Percentiles rank a stretch among this genome's conserved stretches.
Evolutionary conservation across 768 basidiomycete genomes (phyloP).

Genomic region (Flagelloscypha sp.): DNA sequence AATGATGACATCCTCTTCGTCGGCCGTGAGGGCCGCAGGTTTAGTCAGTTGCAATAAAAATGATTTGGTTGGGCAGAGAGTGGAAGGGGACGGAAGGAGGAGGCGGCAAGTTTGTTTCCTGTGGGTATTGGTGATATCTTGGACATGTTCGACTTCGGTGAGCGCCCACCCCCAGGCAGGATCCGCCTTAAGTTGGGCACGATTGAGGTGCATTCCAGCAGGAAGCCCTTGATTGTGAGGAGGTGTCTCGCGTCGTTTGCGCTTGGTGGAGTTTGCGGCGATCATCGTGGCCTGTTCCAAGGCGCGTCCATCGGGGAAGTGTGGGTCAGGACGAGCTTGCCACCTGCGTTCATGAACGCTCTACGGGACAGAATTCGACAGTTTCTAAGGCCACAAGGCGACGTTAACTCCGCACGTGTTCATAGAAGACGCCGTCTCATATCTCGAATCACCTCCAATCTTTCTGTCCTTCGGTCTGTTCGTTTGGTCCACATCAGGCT

Average conservation of each 20-base stretch:
- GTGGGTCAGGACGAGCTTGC: too few species aligned
- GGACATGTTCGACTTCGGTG: conserved; percentile 46
- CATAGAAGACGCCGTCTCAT: conserved; percentile 8
- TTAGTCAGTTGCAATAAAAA: conserved; percentile 6
- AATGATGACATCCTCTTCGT: conserved; percentile 55
- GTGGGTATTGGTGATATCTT: conserved; percentile 62
- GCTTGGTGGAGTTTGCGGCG: too few species aligned
- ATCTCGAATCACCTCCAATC: too few species aligned
- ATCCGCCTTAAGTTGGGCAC: too few species aligned
- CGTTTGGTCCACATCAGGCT: not conserved
- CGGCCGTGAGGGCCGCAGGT: conserved; percentile 27
- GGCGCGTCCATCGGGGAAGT: too few species aligned
- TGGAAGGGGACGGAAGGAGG: conserved; percentile 37
- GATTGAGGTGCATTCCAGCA: too few species aligned
- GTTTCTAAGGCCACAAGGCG: conserved; percentile 8
- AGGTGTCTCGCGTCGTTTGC: too few species aligned
- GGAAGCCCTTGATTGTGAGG: too few species aligned
- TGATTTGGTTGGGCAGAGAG: conserved; percentile 56
- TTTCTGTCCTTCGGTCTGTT: not conserved
- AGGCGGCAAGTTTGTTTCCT: conserved; percentile 62
- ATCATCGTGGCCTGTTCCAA: too few species aligned
- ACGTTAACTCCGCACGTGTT: conserved; percentile 10
- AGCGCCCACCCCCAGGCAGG: too few species aligned
- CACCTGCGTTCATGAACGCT: conserved; percentile 9
- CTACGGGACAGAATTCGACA: conserved; percentile 6